Evolutionary conservation across 2,329 filamentous ascomycete genomes (phyloP), one percentile per base, ranked within the genome.

Genomic region (Paramyrothecium sp.): DNA sequence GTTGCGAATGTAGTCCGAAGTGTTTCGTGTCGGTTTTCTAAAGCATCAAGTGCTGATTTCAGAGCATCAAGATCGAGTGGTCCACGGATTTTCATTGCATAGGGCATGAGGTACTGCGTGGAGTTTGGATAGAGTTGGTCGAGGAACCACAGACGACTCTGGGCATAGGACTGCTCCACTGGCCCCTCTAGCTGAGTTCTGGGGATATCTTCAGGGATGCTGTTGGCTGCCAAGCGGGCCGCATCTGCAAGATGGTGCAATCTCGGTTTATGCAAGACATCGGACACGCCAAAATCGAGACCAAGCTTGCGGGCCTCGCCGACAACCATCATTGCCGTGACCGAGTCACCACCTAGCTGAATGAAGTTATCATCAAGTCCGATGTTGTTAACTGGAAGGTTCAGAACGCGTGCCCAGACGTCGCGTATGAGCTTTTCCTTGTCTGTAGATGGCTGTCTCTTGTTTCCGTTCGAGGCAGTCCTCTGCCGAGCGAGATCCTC

Each of bases 401-500:
- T 41, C 16, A 64, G 46, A 17, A 64, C 46, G 12, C 17, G 26
- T 1, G 54, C 54, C 61, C 61, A 63, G 1, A 62, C 51, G 13
- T 44, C 38, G n/a, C n/a, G 38, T 7, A 44, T 44, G 38, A 44
- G 38, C n/a, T 44, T 44, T 12, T 44, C 38, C n/a, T 44, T 44
- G 13, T 44, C 38, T 22, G 3, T 34, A 17, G 12, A 20, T 54
- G 26, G 34, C n/a, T 3, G 5, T 20, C n/a, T 0, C 3, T n/a
- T 41, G 41, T 47, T 30, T n/a, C 17, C 20, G 11, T 47, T 21
- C 13, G 41, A 22, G 3, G 17, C n/a, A 38, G 33, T 49, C 11
- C 68, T 65, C 33, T 71, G 70, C 3, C 65, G 62, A 19, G 73
- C 70, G 12, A 76, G 66, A 7, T 75, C 70, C 52, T 71, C 69